Conservation (phyloP, 768 basidiomycete genomes). For the Tylopilus sp. region DNA sequence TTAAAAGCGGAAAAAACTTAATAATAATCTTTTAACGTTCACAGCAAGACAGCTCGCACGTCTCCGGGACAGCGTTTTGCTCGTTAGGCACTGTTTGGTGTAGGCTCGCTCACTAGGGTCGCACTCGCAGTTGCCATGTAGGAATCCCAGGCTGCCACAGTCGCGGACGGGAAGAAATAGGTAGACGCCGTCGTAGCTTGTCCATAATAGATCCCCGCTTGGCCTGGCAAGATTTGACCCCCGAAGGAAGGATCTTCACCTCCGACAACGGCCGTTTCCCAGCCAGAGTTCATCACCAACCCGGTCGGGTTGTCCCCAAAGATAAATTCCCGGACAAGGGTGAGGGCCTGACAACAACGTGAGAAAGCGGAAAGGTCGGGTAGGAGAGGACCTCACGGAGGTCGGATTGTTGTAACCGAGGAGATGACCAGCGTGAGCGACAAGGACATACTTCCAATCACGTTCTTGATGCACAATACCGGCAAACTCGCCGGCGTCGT, state of each 20-base stretch:
- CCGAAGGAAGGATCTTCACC: constrained; percentile 48
- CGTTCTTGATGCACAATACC: constrained; percentile 77
- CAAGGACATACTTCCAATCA: constrained; percentile 45
- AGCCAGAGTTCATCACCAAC: constrained; percentile 37
- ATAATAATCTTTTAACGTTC: too few species aligned
- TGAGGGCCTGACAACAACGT: constrained; percentile 43
- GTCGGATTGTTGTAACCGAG: constrained; percentile 33
- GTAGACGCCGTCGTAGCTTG: constrained; percentile 45
- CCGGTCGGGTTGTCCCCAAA: constrained; percentile 60
- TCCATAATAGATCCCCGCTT: constrained; percentile 54
- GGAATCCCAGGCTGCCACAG: constrained; percentile 53
- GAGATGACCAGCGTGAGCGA: constrained; percentile 39
- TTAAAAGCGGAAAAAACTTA: too few species aligned
- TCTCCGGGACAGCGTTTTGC: background rate
- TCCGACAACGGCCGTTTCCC: constrained; percentile 35
- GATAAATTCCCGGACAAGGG: constrained; percentile 62
- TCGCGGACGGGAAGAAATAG: constrained; percentile 52
- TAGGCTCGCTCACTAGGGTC: background rate
- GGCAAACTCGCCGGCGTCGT: constrained; percentile 52
- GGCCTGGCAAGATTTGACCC: constrained; percentile 48
- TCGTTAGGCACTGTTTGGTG: background rate
- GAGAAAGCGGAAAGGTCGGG: background rate
- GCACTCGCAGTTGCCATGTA: constrained; percentile 35
- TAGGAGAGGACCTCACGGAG: constrained; percentile 39
- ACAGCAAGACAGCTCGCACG: background rate